Evolutionary conservation across 768 basidiomycete species (phyloP).

Genomic region (Naganishia kalamii): DNA sequence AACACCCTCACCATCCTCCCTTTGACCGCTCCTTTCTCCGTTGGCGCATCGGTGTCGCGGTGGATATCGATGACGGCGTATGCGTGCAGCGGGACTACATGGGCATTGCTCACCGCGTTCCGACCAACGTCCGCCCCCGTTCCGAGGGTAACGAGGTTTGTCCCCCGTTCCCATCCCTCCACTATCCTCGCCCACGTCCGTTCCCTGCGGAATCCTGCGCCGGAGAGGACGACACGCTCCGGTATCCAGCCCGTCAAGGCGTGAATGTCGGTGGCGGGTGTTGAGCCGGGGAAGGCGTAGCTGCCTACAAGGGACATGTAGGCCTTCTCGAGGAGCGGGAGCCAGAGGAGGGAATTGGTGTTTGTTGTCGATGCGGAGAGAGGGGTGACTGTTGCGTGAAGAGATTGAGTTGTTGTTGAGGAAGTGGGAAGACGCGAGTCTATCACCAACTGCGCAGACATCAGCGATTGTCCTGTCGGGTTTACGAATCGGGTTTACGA

Average conservation of each 20-base stretch:
- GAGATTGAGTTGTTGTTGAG: slow-evolving; percentile 4
- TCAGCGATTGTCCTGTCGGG: not conserved
- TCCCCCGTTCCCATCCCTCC: slow-evolving; percentile 59
- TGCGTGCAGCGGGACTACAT: slow-evolving; percentile 68
- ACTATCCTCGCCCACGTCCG: slow-evolving; percentile 66
- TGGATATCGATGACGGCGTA: slow-evolving; percentile 66
- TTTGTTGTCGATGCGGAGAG: not conserved
- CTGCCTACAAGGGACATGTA: slow-evolving; percentile 18
- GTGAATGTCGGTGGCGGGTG: slow-evolving; percentile 40
- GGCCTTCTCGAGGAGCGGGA: slow-evolving; percentile 24
- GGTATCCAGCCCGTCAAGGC: slow-evolving; percentile 81
- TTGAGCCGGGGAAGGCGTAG: slow-evolving; percentile 26
- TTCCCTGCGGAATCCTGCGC: slow-evolving; percentile 68
- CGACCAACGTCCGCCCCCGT: slow-evolving; percentile 53
- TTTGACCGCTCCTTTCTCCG: not conserved
- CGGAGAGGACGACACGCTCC: slow-evolving; percentile 57
- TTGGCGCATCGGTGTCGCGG: slow-evolving; percentile 53
- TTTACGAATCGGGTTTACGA: no score
- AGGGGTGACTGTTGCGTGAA: slow-evolving; percentile 30
- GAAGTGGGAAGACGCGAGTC: slow-evolving; percentile 33
- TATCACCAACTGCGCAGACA: slow-evolving; percentile 29
- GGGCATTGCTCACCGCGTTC: slow-evolving; percentile 25
- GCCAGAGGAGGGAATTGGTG: not conserved
- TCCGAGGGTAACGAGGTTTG: slow-evolving; percentile 63
- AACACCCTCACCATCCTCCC: slow-evolving; percentile 60